Base-by-base conservation (phyloP, 805 yeast genomes). In the Saccharomycopsis microspora region DNA sequence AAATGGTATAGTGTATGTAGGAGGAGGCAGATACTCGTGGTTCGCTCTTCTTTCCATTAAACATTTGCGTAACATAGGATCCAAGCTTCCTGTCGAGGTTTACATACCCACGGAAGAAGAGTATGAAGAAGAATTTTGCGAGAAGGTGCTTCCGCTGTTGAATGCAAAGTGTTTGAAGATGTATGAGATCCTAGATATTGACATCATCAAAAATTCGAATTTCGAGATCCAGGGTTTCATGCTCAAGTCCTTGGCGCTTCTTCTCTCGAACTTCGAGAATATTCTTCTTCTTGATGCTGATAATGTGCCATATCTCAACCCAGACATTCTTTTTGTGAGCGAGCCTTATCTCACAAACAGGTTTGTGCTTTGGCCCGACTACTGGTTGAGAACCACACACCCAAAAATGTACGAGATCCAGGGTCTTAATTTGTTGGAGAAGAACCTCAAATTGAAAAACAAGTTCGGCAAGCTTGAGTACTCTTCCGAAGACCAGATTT, bases 11-110 rank as follows among this genome's bases (percentile, higher is more conserved):
- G 90, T 76, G 30, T 78, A 70, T 57, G 88, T 85, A 32, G 94
- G 90, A 34, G 95, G 95, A 40, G 93, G 89, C 3, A 75, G 74
- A 56, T 83, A 78, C 62, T 78, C 84, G 52, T 81, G 90, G 73
- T 69, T 82, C 56, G 76, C 86, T 4, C 64, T 83, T 37, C 65
- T 83, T 29, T 76, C 85, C 6, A 72, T 86, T 47, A 74, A 74
- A 56, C 71, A 80, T 52, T 62, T 87, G 45, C 68, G 95, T 57
- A 75, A 78, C 38, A 66, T 73, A 5, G 87, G 90, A 3, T 77
- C 84, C 3, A 70, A 69, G 9, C 62, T 82, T 36, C 96, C 96
- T 0, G 77, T 88, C 27, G 96, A 88, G 67, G 83, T 88, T 6
- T 72, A 85, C 54, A 76, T 88, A 54, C 94, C 95, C 5, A 72